Base-by-base conservation (phyloP, 2,329 filamentous ascomycete genomes). In the Emydomyces testavorans region DNA sequence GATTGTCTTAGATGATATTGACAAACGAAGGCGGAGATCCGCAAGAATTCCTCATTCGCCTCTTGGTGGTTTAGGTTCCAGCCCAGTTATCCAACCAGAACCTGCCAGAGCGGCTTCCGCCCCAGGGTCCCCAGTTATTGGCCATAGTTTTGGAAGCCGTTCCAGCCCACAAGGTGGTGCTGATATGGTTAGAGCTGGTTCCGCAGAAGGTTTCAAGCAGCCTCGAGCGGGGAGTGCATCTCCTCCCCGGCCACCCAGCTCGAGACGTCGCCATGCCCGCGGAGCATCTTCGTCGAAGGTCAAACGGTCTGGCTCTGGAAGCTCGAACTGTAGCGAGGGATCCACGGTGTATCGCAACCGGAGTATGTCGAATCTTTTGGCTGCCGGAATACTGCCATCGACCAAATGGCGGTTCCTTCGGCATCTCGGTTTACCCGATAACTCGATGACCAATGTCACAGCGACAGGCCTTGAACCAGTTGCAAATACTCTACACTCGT, bases 1-100 rank as follows among this genome's bases (percentile, higher is more conserved):
- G 57, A 93, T 98, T 56, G 89, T 98, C 21, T 70, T 98, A 52
- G 92, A 98, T 61, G 92, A 98, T 60, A 92, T 94, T 75, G 90
- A 96, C 65, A 92, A 86, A 69, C 78, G 92, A 54, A 80, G 90
- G 20, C 80, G 87, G 52, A 80, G 92, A 43, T 93, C 89, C 0
- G 87, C 88, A 35, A 96, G 94, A 68, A 76, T 80, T 7, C 85
- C 92, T 53, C 75, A 81, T 10, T 93, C 88, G 0, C 86, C 89
- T 2, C 82, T 84, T 1, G 75, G 80, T 8, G 78, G 82, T 1
- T 86, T 83, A 77, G 73, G 50, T 52, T 55, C 57, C 68, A 53
- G 72, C 78, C 63, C 82, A 78, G 47, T 77, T 39, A 57, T 76
- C 24, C 77, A 80, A 51, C 72, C 77, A 2, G 85, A 89, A 40